A percentile compares a stretch with the other conserved stretches of the same genome.
These are phyloP conservation scores for Collybiopsis luxurians DNA, from an alignment of 768 basidiomycete species.

Conservation along the genomic window DNA sequence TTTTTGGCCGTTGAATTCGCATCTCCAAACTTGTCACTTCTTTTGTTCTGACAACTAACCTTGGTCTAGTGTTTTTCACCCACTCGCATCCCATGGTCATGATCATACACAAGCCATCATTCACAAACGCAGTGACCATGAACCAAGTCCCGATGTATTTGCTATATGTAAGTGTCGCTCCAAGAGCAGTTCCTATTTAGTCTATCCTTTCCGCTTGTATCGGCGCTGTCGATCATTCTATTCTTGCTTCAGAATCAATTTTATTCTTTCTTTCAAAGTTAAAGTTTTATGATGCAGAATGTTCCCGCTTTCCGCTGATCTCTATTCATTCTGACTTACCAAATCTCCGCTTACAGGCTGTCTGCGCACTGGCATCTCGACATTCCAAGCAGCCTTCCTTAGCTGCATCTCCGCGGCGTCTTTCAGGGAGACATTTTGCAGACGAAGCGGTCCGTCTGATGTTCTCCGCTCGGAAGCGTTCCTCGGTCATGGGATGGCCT, in stretches of 20 bases:
- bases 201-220: neutral
- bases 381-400: slow-evolving; percentile 65
- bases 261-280: too few relatives aligned
- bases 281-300: too few relatives aligned
- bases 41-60: neutral
- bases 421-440: slow-evolving; percentile 52
- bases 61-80: slow-evolving; percentile 68
- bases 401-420: slow-evolving; percentile 51
- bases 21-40: too few relatives aligned
- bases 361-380: slow-evolving; percentile 79
- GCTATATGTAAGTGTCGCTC: slow-evolving; percentile 47
- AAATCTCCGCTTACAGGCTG: slow-evolving; percentile 22
- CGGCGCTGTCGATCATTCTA: neutral
- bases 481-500: slow-evolving; percentile 35
- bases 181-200: neutral
- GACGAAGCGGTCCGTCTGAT: slow-evolving; percentile 64
- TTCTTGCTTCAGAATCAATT: too few relatives aligned
- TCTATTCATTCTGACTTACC: neutral
- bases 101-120: slow-evolving; percentile 78
- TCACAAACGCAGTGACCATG: slow-evolving; percentile 61
- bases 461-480: slow-evolving; percentile 46
- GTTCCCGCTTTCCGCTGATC: neutral
- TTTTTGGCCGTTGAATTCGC: too few relatives aligned
- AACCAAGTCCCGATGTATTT: slow-evolving; percentile 70
- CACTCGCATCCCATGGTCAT: slow-evolving; percentile 77